Evolutionary conservation across 176 grass and related monocot species (phyloP), one percentile per base, ranked within the genome.

Genomic region (Lolium rigidum): DNA sequence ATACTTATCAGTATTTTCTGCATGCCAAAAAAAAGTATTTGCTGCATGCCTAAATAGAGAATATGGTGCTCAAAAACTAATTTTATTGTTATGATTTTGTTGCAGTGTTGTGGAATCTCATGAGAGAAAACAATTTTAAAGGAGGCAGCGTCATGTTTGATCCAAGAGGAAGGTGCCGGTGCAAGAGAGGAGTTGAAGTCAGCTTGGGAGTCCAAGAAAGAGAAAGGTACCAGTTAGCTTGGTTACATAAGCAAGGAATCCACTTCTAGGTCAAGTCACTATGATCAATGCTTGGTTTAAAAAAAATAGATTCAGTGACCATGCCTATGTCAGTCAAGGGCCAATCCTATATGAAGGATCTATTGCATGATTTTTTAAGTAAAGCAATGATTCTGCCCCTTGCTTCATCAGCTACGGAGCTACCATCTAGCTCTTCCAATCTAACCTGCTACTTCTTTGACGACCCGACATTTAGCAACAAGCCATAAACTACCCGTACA

Each of bases 31-130:
- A 28, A 28, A 28, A 28, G 26, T 28, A 28, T 28, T 28, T 28
- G 26, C 12, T 66, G 63, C 63, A 66, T 66, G 63, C 25, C 26
- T 16, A 66, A 26, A 66, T 66, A 66, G 62, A 65, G 62, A 66
- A 35, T 14, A 66, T 66, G 13, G 12, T 66, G 25, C 63, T 35
- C 26, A 35, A 5, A 35, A 66, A 66, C 26, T 66, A 35, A 25
- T 66, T 66, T 15, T 66, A 66, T 35, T 7, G 24, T 31, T 65
- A 65, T 14, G 25, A 16, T 66, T 65, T 66, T 35, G 26, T 65
- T 66, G 63, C 15, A 35, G 63, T 66, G 63, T 35, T 66, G 5
- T 66, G 14, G 63, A 16, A 25, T 66, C 63, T 2, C 15, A 66
- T 16, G 63, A 66, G 63, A 16, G 26, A 31, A 13, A 35, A 16